These are phyloP conservation scores for Leucogyrophana mollusca DNA, from an alignment of 768 basidiomycete genomes.

Conservation along the genomic window DNA sequence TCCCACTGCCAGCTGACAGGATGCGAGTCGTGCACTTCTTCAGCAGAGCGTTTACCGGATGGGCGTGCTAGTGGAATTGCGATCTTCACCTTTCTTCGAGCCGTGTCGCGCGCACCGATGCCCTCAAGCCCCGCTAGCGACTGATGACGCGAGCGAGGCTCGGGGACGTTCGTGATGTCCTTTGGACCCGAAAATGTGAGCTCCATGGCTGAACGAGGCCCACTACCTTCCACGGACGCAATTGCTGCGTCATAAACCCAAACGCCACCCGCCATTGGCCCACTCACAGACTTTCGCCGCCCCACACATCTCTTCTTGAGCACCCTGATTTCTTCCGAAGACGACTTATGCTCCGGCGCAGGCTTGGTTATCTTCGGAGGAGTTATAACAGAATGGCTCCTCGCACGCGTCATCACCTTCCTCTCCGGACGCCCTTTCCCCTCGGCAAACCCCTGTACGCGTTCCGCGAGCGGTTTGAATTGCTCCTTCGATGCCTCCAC, in stretches of 20 bases:
- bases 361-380: conserved; percentile 15
- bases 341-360: not conserved
- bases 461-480: conserved; percentile 54
- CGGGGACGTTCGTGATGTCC: not conserved
- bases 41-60: too few species aligned
- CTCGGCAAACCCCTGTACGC: conserved; percentile 14
- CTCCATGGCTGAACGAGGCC: conserved; percentile 16
- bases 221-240: conserved; percentile 38
- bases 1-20: not conserved
- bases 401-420: conserved; percentile 25
- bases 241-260: conserved; percentile 56
- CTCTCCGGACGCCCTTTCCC: conserved; percentile 13
- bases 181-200: conserved; percentile 15
- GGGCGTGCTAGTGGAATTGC: conserved; percentile 13
- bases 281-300: conserved; percentile 44
- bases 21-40: too few species aligned
- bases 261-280: conserved; percentile 24
- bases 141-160: conserved; percentile 20
- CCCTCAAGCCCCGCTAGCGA: conserved; percentile 22
- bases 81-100: conserved; percentile 17
- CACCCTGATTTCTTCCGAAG: conserved; percentile 26
- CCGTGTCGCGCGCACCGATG: conserved; percentile 4
- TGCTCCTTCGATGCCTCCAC: conserved; percentile 52
- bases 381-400: conserved; percentile 32
- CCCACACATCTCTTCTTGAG: conserved; percentile 59